phyloP scores from a whole-genome alignment of 2,329 filamentous ascomycete species.

The Calonectria multiphialidica region DNA sequence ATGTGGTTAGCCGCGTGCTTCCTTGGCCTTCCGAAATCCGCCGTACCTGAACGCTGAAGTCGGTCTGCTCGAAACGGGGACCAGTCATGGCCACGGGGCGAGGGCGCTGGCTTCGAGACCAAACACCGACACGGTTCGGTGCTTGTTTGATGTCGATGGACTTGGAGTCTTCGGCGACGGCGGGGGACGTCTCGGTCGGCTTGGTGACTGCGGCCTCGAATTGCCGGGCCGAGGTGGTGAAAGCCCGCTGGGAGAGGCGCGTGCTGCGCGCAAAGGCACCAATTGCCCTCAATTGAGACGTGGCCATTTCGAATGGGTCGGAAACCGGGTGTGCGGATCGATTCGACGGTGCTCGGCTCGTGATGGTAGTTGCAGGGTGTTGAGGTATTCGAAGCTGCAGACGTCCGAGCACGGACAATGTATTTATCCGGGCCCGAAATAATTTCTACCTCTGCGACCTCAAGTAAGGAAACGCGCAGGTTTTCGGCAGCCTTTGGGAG shows the following conservation, averaged over 20 bases:
- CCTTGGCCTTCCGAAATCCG: slow-evolving; percentile 12
- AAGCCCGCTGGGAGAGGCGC: slow-evolving; percentile 59
- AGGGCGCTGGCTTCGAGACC: slow-evolving; percentile 89
- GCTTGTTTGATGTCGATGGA: slow-evolving; percentile 76
- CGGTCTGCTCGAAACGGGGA: slow-evolving; percentile 96
- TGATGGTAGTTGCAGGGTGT: slow-evolving; percentile 31
- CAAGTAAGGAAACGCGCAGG: not conserved
- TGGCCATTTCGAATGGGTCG: slow-evolving; percentile 52
- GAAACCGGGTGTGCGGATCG: slow-evolving; percentile 42
- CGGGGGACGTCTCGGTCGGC: slow-evolving; percentile 56
- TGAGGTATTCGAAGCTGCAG: slow-evolving; percentile 40
- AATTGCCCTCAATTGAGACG: slow-evolving; percentile 60
- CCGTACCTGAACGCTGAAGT: slow-evolving; percentile 89
- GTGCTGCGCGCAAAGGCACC: slow-evolving; percentile 58
- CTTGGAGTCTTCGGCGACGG: slow-evolving; percentile 56
- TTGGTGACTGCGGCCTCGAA: slow-evolving; percentile 58
- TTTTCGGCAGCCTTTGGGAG: not conserved
- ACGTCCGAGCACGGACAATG: slow-evolving; percentile 25
- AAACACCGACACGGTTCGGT: slow-evolving; percentile 84
- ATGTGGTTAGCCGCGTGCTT: slow-evolving; percentile 33
- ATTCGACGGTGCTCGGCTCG: slow-evolving; percentile 40
- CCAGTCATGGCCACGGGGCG: slow-evolving; percentile 89
- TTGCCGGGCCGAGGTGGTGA: slow-evolving; percentile 61
- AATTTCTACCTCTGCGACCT: slow-evolving; percentile 30
- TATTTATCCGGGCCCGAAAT: slow-evolving; percentile 42